Percentiles rank a stretch among this genome's conserved stretches.
phyloP scores from a whole-genome alignment of 2,329 filamentous ascomycete genomes.

The Sporothrix curviconia region DNA sequence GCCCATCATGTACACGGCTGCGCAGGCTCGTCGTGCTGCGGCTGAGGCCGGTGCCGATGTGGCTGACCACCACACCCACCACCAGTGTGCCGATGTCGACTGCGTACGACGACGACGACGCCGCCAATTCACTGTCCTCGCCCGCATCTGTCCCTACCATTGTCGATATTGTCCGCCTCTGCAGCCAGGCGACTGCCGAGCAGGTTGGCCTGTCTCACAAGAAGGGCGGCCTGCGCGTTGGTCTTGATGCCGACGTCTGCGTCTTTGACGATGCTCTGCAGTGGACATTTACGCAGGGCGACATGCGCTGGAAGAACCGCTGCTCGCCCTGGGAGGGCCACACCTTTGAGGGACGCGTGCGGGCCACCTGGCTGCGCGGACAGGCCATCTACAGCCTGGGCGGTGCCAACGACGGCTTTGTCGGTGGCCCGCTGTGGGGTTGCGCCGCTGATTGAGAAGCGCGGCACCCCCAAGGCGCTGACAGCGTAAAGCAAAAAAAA shows the following conservation, averaged over 20 bases:
- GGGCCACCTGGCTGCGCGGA: constrained; percentile 80
- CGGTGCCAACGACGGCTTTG: constrained; percentile 45
- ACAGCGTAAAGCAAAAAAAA: background rate
- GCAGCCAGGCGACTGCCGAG: constrained; percentile 75
- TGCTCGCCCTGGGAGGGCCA: constrained; percentile 86
- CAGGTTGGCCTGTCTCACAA: constrained; percentile 77
- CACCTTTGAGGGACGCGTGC: constrained; percentile 68
- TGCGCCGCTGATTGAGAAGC: constrained; percentile 40
- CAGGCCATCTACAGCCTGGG: constrained; percentile 65
- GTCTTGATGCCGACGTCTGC: constrained; percentile 84
- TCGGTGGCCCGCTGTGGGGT: constrained; percentile 39
- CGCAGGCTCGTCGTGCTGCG: constrained; percentile 51
- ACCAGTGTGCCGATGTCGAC: constrained; percentile 8
- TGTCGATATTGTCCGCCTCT: constrained; percentile 77
- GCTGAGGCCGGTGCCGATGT: background rate
- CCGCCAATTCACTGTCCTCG: too few species aligned
- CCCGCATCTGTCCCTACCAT: constrained; percentile 44
- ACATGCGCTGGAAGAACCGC: constrained; percentile 93
- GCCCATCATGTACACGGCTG: constrained; percentile 80
- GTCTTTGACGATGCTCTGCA: constrained; percentile 80
- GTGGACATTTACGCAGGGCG: constrained; percentile 66
- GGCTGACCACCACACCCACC: background rate
- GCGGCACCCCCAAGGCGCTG: background rate
- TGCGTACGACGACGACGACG: constrained; percentile 24
- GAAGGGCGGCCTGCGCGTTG: constrained; percentile 75